A percentile compares a stretch with the other conserved stretches of the same genome.
These are phyloP conservation scores for Aaosphaeria pasadenensis DNA, from an alignment of 2,329 filamentous ascomycete genomes.

Conservation along the genomic window DNA sequence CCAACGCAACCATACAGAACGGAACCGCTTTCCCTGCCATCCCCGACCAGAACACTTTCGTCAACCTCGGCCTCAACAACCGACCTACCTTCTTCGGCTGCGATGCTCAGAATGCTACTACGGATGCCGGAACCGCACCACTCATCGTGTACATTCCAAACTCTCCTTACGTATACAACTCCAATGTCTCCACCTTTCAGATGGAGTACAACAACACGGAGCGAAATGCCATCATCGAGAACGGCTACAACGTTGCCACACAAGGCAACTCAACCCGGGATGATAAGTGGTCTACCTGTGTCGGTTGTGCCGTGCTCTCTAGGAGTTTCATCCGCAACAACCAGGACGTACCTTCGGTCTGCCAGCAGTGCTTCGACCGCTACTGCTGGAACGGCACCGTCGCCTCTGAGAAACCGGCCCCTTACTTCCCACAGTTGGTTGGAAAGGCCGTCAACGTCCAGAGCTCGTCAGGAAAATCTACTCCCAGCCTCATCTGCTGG, in stretches of 20 bases:
- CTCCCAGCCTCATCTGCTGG: slow-evolving; percentile 6
- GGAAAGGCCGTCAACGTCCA: slow-evolving; percentile 14
- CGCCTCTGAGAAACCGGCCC: slow-evolving; percentile 33
- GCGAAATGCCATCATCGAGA: slow-evolving; percentile 78
- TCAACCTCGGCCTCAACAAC: slow-evolving; percentile 72
- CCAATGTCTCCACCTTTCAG: slow-evolving; percentile 78
- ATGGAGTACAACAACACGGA: slow-evolving; percentile 60
- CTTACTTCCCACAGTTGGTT: slow-evolving; percentile 25
- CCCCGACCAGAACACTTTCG: slow-evolving; percentile 72
- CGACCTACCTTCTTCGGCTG: slow-evolving; percentile 81
- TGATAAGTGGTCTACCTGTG: slow-evolving; percentile 69
- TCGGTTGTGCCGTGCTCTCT: slow-evolving; percentile 81
- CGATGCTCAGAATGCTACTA: slow-evolving; percentile 61
- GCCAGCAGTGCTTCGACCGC: slow-evolving; percentile 68
- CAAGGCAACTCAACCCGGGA: slow-evolving; percentile 72
- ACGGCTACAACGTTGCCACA: slow-evolving; percentile 82
- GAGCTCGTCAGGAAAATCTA: slow-evolving; percentile 18
- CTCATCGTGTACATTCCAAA: slow-evolving; percentile 88
- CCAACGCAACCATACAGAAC: slow-evolving; percentile 57
- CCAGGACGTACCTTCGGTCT: slow-evolving; percentile 67
- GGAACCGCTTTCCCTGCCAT: slow-evolving; percentile 69
- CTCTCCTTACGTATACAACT: slow-evolving; percentile 70
- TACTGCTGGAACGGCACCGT: slow-evolving; percentile 94
- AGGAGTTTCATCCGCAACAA: slow-evolving; percentile 71
- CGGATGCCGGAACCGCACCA: slow-evolving; percentile 60